Evolutionary conservation across 768 basidiomycete genomes (phyloP).

Genomic region (Boletales sp.): DNA sequence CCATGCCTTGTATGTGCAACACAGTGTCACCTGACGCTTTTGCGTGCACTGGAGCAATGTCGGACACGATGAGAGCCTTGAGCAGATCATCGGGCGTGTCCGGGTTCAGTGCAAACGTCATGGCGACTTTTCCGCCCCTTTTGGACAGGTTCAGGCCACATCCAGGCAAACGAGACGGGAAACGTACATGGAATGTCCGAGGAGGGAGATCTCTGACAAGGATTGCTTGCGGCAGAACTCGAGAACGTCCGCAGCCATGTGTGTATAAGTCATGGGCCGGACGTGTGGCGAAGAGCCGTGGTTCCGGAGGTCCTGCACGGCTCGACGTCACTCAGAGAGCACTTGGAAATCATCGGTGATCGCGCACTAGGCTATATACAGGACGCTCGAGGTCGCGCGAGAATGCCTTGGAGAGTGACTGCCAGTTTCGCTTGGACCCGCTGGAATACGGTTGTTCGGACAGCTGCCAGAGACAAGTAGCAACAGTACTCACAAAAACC

Average conservation of each 20-base stretch:
- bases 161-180: neutral
- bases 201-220: constrained; percentile 60
- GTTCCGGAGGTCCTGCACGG: constrained; percentile 75
- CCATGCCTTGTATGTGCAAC: constrained; percentile 69
- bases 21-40: constrained; percentile 60
- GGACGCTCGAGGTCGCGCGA: constrained; percentile 59
- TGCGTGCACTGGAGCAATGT: constrained; percentile 72
- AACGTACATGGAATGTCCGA: constrained; percentile 89
- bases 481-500: constrained; percentile 49
- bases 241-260: constrained; percentile 78
- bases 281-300: constrained; percentile 81
- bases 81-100: constrained; percentile 41
- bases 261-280: constrained; percentile 66
- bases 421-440: constrained; percentile 89
- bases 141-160: constrained; percentile 1
- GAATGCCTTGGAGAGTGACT: constrained; percentile 74
- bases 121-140: constrained; percentile 86
- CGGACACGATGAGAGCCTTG: constrained; percentile 65
- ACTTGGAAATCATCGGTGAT: neutral
- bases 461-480: neutral
- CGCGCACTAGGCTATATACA: constrained; percentile 67
- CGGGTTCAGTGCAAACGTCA: constrained; percentile 57
- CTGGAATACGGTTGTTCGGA: constrained; percentile 34
- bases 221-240: constrained; percentile 56
- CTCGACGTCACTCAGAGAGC: neutral